Evolutionary conservation across 2,329 filamentous ascomycete species (phyloP), one percentile per base, ranked within the genome.

Genomic region (Botrytis elliptica): DNA sequence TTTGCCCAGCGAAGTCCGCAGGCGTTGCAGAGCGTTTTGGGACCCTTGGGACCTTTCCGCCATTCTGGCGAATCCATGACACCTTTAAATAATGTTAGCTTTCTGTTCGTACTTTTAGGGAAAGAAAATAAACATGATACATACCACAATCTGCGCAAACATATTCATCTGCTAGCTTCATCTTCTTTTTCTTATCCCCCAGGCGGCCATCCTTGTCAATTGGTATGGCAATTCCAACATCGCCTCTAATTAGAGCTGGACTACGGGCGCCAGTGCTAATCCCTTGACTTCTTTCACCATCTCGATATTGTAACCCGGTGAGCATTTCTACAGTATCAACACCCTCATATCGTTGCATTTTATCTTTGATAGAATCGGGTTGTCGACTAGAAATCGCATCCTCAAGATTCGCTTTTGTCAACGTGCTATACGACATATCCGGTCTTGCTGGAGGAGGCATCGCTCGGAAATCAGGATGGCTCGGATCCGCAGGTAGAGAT

Each of bases 1-100:
- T 93, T 90, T 25, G 90, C 90, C 90, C 90, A 92, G 70, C 90
- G 86, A 44, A 92, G 84, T 55, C 95, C 95, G 81, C 95, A 98
- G 12, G 95, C 95, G 84, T 98, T 98, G 83, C 95, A 98, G 20
- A 98, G 85, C 14, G 95, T 98, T 83, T 98, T 98, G 1, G 95
- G 95, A 3, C 95, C 95, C 76, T 89, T 93, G 0, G 95, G 95
- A 0, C 95, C 95, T 82, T 97, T 98, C 75, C 95, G 88, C 95
- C 95, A 98, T 85, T 98, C 95, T 0, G 95, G 95, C 25, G 93
- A 97, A 80, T 98, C 95, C 59, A 97, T 87, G 0, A 94, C 98
- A 49, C 89, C 89, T 91, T 75, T 25, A 74, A 29, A 42, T 18
- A 14, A 49, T 29, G 40, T 76, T 65, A 75, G 74, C 66, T 49